Base-by-base conservation (phyloP, 2,329 filamentous ascomycete species). In the Ophiosphaerella herpotricha region DNA sequence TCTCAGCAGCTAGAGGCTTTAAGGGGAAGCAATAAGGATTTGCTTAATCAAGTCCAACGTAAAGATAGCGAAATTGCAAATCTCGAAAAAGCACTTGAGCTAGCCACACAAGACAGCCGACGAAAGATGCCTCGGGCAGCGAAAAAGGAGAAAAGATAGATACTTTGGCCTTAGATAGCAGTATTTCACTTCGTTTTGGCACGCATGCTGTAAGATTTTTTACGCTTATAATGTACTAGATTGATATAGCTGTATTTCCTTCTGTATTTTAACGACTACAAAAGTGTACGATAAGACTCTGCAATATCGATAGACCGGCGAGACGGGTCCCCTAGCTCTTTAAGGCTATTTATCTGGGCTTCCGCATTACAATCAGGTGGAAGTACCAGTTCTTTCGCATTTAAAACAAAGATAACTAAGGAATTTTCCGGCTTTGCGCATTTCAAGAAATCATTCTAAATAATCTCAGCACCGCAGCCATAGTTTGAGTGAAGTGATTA, bases 321-420 rank as follows among this genome's bases (percentile, higher is more conserved):
- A 18, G 18, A 18, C 18, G 4, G 18, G 18, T 18, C 18, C 18
- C 18, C 18, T 18, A 18, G 18, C 18, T 50, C n/a, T 26, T n/a
- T 13, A 54, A 57, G 18, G 7, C 51, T 16, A n/a, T 11, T 51
- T 37, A 57, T 38, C 21, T 13, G 2, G 32, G 46, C 24, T 12
- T 46, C 46, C 38, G 21, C 21, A 35, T 36, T 23, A 18, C 51
- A 18, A 26, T 58, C 32, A 7, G 47, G 44, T 16, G 13, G 36
- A 26, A 56, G 11, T 9, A 54, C 50, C 46, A 34, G 46, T 8
- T 54, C 40, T 36, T 58, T 36, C 13, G 46, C 39, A 52, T 46
- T 53, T 18, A 56, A 3, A 4, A 56, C 36, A 40, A 52, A 54
- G 38, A 42, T 36, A 46, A 58, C 43, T 1, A 58, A 33, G 2